Percentiles rank a stretch among this genome's conserved stretches.
Evolutionary conservation across 768 basidiomycete genomes (phyloP).

Genomic region (Fibroporia radiculosa): DNA sequence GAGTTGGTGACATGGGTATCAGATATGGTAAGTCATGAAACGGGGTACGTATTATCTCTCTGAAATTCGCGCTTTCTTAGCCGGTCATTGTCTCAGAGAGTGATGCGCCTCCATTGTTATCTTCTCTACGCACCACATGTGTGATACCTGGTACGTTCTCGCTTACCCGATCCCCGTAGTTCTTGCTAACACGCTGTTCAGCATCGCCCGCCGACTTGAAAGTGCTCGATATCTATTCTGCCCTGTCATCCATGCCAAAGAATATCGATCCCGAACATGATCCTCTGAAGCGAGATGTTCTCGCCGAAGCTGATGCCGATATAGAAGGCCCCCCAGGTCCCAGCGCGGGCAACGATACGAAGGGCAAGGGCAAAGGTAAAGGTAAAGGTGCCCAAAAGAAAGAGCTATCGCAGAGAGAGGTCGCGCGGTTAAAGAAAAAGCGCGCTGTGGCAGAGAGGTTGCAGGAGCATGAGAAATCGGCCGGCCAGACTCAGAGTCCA

Average conservation of each 20-base stretch:
- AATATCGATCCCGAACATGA: conserved; percentile 39
- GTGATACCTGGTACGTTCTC: conserved; percentile 37
- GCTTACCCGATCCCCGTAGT: background rate
- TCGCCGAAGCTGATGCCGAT: conserved; percentile 10
- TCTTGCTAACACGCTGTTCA: conserved; percentile 17
- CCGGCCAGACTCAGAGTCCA: conserved; percentile 2
- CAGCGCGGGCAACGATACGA: conserved; percentile 3
- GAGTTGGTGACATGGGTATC: conserved; percentile 24
- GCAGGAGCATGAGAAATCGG: conserved; percentile 12
- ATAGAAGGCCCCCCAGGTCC: conserved; percentile 6
- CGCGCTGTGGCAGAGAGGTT: conserved; percentile 32
- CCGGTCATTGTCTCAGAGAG: conserved; percentile 25
- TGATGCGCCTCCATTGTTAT: conserved; percentile 26
- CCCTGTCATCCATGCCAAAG: conserved; percentile 55
- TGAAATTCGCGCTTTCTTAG: conserved; percentile 18
- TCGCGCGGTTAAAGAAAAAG: conserved; percentile 46
- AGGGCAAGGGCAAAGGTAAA: no score
- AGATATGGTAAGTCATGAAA: conserved; percentile 28
- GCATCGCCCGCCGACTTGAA: conserved; percentile 43
- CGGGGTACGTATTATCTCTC: background rate
- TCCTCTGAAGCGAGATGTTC: conserved; percentile 27
- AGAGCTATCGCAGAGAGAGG: conserved; percentile 35
- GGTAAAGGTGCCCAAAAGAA: conserved; percentile 15
- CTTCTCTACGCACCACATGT: conserved; percentile 38
- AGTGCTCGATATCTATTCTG: conserved; percentile 51